A percentile compares a stretch with the other conserved stretches of the same genome.
Evolutionary conservation across 2,329 filamentous ascomycete genomes (phyloP).

Genomic region (Macroventuria anomochaeta): DNA sequence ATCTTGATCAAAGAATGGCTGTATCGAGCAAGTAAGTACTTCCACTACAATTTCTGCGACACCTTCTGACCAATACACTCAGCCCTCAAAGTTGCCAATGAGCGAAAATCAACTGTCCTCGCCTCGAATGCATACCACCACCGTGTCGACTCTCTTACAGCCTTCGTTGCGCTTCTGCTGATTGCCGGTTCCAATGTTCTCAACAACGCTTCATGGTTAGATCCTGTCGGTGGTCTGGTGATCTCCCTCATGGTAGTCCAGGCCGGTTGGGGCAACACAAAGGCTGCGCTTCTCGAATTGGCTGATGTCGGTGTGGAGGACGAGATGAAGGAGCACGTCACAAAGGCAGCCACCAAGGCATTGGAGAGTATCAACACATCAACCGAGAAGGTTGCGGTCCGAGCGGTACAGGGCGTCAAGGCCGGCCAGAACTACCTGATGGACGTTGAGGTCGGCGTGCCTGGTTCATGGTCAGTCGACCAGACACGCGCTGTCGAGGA

Average conservation of each 20-base stretch:
- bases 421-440: slow-evolving; percentile 96
- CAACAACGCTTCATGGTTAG: slow-evolving; percentile 85
- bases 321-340: slow-evolving; percentile 77
- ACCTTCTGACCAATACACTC: slow-evolving; percentile 32
- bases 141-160: slow-evolving; percentile 92
- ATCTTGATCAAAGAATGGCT: slow-evolving; percentile 96
- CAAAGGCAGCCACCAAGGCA: slow-evolving; percentile 62
- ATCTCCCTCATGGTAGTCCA: slow-evolving; percentile 94
- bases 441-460: slow-evolving; percentile 85
- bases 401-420: slow-evolving; percentile 87
- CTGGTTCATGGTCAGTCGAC: slow-evolving; percentile 76
- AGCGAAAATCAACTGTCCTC: slow-evolving; percentile 93
- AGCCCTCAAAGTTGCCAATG: slow-evolving; percentile 94
- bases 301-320: slow-evolving; percentile 89
- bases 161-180: slow-evolving; percentile 87
- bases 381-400: slow-evolving; percentile 70
- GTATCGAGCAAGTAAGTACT: slow-evolving; percentile 80
- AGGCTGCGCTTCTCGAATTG: slow-evolving; percentile 81
- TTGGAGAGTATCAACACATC: slow-evolving; percentile 48
- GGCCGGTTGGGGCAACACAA: slow-evolving; percentile 86
- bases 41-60: background rate
- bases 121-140: slow-evolving; percentile 97
- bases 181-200: slow-evolving; percentile 90
- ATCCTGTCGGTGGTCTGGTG: slow-evolving; percentile 88
- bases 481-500: slow-evolving; percentile 75